Base-by-base conservation (phyloP, 495 filamentous ascomycete species). In the Aspergillus carlsbadensis region DNA sequence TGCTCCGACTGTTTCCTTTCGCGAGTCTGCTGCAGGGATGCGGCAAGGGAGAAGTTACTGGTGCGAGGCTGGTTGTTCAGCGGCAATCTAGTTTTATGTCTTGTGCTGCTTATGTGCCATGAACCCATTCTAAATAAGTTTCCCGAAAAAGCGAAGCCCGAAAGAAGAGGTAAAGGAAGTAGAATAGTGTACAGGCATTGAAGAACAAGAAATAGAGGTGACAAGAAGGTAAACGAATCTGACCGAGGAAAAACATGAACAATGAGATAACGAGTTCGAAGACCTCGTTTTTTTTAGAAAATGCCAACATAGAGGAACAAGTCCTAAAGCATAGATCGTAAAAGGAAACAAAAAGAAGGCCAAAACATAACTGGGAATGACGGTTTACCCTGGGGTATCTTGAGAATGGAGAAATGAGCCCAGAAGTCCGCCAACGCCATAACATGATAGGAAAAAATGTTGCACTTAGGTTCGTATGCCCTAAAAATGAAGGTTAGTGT, bases 361-460 rank as follows among this genome's bases (percentile, higher is more conserved):
- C 26, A 8, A 29, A 29, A 29, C 3, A 29, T 29, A 29, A 29
- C 26, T 29, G 26, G 26, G 8, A 37, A 37, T 39, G 31, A 36
- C 29, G 21, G 10, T 49, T 17, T 29, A 39, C 47, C 18, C 29
- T 8, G 13, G 53, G 54, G 58, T 60, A 64, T 58, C 46, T 45
- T 51, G 24, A 51, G 29, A 52, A 39, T 33, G 10, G 2, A 43
- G 21, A 52, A 37, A 29, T 48, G 15, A 45, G 24, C 39, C 37
- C 44, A 49, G 42, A 54, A 45, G 39, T 47, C 50, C 54, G 26
- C 44, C 50, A 64, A 58, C 57, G 57, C 57, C 61, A 10, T 43
- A 26, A 36, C 26, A 34, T 42, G 36, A 46, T 29, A 22, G 15
- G 8, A 14, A 20, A 35, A 13, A 35, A 26, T 13, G 11, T 5